A percentile compares a stretch with the other conserved stretches of the same genome.
Conservation (phyloP, 169 alveolate species). For the Eimeria falciformis region DNA sequence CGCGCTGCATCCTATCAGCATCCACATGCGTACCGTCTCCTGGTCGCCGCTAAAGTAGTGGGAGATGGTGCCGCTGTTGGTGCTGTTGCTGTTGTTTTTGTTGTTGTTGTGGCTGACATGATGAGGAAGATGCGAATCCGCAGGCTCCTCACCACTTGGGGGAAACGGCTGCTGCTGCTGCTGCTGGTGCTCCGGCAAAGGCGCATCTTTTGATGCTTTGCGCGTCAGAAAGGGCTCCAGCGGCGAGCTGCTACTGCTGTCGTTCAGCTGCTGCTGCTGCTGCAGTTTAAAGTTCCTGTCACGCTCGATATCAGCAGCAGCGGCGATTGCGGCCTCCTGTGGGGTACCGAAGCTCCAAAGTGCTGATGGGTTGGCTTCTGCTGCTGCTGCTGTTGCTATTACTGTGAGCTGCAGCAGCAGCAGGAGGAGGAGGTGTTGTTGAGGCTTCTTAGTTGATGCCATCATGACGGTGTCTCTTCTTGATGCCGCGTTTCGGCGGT, state of each 20-base stretch:
- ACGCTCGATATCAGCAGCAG: background rate
- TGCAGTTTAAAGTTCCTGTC: background rate
- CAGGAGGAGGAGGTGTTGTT: conserved; percentile 9
- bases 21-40: conserved; percentile 10
- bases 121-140: too few species aligned
- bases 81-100: conserved; percentile 10
- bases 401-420: background rate
- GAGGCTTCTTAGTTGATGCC: background rate
- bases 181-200: conserved; percentile 14
- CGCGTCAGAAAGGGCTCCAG: background rate
- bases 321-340: conserved; percentile 22
- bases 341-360: background rate
- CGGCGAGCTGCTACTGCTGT: conserved; percentile 30
- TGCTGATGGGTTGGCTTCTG: background rate
- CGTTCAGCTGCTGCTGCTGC: conserved; percentile 30
- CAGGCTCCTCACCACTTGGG: background rate
- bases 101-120: conserved; percentile 4
- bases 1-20: conserved; percentile 30
- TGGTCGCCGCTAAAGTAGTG: too few species aligned
- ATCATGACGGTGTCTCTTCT: background rate
- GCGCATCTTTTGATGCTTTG: background rate
- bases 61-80: conserved; percentile 1
- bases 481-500: background rate
- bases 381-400: conserved; percentile 25
- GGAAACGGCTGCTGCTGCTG: background rate